Evolutionary conservation across 164 flowering plant genomes (phyloP), one percentile per base, ranked within the genome.

Genomic region (Kingdonia uniflora): DNA sequence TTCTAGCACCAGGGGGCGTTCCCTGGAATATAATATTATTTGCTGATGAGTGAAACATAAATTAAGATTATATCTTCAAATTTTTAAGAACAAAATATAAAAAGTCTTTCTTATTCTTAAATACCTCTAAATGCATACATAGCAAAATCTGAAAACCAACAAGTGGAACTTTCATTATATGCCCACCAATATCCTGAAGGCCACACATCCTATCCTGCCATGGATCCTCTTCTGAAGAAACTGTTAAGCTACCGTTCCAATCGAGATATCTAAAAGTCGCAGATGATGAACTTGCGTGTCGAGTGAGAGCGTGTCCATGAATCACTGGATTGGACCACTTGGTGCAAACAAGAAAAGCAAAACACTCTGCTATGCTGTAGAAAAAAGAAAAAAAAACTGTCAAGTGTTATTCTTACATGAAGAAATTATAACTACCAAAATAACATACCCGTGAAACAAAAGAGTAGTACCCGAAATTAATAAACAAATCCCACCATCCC

Each of bases 401-500:
- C n/a, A n/a, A n/a, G n/a, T n/a, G n/a, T n/a, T n/a, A n/a, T 1
- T 21, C 46, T 22, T 39, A 15, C 45, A 40, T 12, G 15, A 47
- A 25, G 23, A 21, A 47, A 25, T 47, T 1, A 21, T 1, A 7
- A 20, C 26, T 12, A 47, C 51, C 25, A 55, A 49, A 50, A 14
- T 21, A 42, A 26, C 40, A 8, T 19, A 15, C 21, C 23, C 39
- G 25, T 16, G 35, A 39, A 53, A 16, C 13, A 23, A 26, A 40
- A 11, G 22, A 19, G 19, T 38, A 16, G 16, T 87, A 90, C 97
- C 97, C 82, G 64, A 73, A 87, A 69, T 84, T 87, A 60, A 90
- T 84, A 67, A 87, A 84, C 58, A 90, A 68, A 69, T 85, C 97
- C 97, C 97, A 87, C 97, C 97, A 91, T 53, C 96, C 86, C 52